A percentile compares a stretch with the other conserved stretches of the same genome.
Conservation (phyloP, 768 basidiomycete genomes). For the Boletus edulis region DNA sequence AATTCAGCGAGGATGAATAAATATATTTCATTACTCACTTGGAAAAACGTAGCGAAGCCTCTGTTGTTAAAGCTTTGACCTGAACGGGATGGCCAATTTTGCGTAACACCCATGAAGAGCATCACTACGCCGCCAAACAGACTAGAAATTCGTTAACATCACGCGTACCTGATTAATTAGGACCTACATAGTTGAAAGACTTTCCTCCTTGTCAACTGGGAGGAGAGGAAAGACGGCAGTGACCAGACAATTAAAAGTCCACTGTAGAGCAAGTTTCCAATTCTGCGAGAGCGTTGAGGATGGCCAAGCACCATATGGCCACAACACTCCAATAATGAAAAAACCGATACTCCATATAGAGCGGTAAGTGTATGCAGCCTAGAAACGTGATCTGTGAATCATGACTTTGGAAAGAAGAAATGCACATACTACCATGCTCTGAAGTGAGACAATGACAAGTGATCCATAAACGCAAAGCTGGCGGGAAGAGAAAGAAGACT, state of each 20-base stretch:
- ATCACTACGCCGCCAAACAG: slow-evolving; percentile 48
- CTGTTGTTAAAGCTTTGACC: not conserved
- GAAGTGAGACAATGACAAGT: slow-evolving; percentile 45
- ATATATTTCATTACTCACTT: slow-evolving; percentile 16
- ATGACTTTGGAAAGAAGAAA: not conserved
- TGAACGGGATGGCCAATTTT: slow-evolving; percentile 6
- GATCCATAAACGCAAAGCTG: slow-evolving; percentile 24
- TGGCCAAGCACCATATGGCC: slow-evolving; percentile 62
- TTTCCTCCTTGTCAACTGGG: slow-evolving; percentile 70
- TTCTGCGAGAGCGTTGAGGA: slow-evolving; percentile 26
- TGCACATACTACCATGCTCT: slow-evolving; percentile 70
- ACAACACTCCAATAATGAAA: slow-evolving; percentile 54
- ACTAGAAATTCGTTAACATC: slow-evolving; percentile 30
- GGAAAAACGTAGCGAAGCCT: slow-evolving; percentile 13
- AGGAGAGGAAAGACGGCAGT: slow-evolving; percentile 69
- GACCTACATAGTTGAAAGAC: slow-evolving; percentile 55
- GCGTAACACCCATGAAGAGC: slow-evolving; percentile 33
- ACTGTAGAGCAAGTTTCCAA: slow-evolving; percentile 33
- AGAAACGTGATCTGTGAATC: not conserved
- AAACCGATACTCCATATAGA: slow-evolving; percentile 72
- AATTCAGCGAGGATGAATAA: not conserved
- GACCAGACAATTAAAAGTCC: slow-evolving; percentile 50
- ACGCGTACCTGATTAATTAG: not conserved
- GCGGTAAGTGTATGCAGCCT: slow-evolving; percentile 73
- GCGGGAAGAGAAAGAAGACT: slow-evolving; percentile 23